Percentiles rank a stretch among this genome's conserved stretches.
Evolutionary conservation across 164 flowering plant species (phyloP).

Genomic region (Nymphaea colorata): DNA sequence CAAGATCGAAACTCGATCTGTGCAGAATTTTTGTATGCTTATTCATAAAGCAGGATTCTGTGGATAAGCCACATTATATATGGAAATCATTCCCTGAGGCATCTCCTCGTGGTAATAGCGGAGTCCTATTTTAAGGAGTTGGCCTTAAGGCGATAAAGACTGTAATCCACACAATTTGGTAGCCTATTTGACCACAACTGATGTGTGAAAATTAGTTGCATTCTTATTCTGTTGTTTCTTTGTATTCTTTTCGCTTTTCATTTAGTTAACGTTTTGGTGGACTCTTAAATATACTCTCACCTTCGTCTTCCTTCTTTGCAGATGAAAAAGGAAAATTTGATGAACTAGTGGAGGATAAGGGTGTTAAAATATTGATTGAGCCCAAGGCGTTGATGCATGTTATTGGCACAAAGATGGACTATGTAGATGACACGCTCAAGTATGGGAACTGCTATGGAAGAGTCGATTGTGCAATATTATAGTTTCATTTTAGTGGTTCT

Average conservation of each 20-base stretch:
- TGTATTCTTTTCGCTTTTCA: background rate
- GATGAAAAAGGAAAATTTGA: conserved; percentile 95
- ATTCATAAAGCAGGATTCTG: no score
- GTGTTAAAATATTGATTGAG: conserved; percentile 82
- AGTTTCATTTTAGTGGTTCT: no score
- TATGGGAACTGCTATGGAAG: conserved; percentile 7
- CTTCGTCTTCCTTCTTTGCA: conserved; percentile 12
- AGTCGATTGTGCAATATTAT: background rate
- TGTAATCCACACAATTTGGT: background rate
- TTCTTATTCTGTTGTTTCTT: background rate
- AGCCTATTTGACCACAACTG: background rate
- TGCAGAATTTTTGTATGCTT: no score
- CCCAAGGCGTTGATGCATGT: conserved; percentile 98
- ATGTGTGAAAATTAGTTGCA: background rate
- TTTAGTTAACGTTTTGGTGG: background rate
- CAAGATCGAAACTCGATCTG: no score
- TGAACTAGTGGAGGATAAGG: conserved; percentile 81
- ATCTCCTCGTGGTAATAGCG: background rate
- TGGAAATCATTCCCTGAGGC: background rate
- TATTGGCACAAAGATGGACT: conserved; percentile 94
- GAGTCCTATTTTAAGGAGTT: background rate
- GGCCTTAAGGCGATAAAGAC: background rate
- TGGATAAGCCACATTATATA: no score
- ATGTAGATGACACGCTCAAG: conserved; percentile 87
- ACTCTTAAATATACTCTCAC: background rate